phyloP scores from a whole-genome alignment of 73 alveolate species.

The Paramecium primaurelia region DNA sequence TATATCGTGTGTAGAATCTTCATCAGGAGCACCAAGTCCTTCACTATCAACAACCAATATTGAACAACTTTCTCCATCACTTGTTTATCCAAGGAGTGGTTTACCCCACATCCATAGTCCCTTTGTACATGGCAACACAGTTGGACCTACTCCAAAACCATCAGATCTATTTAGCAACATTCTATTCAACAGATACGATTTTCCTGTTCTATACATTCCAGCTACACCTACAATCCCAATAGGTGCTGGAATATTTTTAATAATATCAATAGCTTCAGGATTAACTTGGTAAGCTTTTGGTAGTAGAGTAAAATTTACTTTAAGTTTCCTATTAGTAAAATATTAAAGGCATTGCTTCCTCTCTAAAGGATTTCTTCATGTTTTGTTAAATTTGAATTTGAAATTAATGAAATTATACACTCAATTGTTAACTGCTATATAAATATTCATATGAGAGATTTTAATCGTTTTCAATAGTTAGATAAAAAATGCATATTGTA shows the following conservation, averaged over 20 bases:
- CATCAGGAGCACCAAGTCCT: conserved; percentile 95
- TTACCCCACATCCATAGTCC: conserved; percentile 97
- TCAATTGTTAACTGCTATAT: background rate
- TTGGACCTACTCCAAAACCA: conserved; percentile 97
- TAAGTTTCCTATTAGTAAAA: background rate
- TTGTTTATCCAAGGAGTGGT: conserved; percentile 80
- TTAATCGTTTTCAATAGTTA: background rate
- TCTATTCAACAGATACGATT: conserved; percentile 94
- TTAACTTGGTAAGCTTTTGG: conserved; percentile 44
- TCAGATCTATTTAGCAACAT: conserved; percentile 84
- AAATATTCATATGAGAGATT: background rate
- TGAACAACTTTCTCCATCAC: conserved; percentile 83
- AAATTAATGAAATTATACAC: background rate
- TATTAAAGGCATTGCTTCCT: conserved; percentile 30
- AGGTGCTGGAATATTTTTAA: conserved; percentile 77
- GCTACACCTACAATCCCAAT: conserved; percentile 95
- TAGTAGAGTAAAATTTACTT: background rate
- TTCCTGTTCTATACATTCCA: conserved; percentile 98
- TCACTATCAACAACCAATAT: conserved; percentile 86
- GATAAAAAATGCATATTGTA: background rate
- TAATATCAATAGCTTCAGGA: conserved; percentile 85
- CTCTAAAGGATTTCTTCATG: conserved; percentile 21
- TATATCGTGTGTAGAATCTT: conserved; percentile 94
- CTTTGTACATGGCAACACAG: conserved; percentile 91
- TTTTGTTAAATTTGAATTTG: conserved; percentile 33